Conservation (phyloP, 208 protist species). For the Porcisia hertigi region DNA sequence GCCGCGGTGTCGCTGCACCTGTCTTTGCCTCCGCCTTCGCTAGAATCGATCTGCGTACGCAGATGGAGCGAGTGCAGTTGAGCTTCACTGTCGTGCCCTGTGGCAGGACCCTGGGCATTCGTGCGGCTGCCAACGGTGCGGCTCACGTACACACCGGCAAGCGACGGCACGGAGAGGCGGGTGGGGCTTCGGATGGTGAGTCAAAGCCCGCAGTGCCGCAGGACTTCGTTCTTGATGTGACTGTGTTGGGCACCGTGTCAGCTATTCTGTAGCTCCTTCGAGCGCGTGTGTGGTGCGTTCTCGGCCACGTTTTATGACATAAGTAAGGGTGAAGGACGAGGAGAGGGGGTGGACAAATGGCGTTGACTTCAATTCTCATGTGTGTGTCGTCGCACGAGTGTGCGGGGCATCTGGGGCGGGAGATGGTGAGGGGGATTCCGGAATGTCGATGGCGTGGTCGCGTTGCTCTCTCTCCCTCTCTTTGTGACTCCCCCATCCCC, state of each 20-base stretch:
- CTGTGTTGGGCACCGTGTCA: conserved; percentile 41
- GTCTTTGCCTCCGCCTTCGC: conserved; percentile 34
- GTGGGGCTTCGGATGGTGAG: not conserved
- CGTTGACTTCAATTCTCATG: too few species aligned
- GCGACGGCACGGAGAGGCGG: not conserved
- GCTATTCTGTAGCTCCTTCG: conserved; percentile 20
- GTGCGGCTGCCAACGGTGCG: not conserved
- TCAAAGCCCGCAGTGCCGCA: not conserved
- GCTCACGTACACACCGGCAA: conserved; percentile 1
- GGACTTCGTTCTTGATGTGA: conserved; percentile 37
- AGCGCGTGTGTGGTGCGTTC: not conserved
- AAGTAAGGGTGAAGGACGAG: not conserved
- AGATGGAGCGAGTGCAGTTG: conserved; percentile 65
- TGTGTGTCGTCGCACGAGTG: too few species aligned
- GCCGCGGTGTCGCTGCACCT: conserved; percentile 11
- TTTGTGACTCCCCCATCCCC: not conserved
- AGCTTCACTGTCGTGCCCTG: conserved; percentile 54
- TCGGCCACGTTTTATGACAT: not conserved
- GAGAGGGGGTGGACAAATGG: not conserved
- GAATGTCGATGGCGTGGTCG: too few species aligned
- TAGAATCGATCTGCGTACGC: conserved; percentile 47
- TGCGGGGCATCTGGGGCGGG: too few species aligned
- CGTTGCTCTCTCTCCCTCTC: not conserved
- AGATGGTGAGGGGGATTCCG: too few species aligned
- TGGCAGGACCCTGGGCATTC: not conserved